Evolutionary conservation across 139 green algal species (phyloP).

Genomic region (Haematococcus lacustris): DNA sequence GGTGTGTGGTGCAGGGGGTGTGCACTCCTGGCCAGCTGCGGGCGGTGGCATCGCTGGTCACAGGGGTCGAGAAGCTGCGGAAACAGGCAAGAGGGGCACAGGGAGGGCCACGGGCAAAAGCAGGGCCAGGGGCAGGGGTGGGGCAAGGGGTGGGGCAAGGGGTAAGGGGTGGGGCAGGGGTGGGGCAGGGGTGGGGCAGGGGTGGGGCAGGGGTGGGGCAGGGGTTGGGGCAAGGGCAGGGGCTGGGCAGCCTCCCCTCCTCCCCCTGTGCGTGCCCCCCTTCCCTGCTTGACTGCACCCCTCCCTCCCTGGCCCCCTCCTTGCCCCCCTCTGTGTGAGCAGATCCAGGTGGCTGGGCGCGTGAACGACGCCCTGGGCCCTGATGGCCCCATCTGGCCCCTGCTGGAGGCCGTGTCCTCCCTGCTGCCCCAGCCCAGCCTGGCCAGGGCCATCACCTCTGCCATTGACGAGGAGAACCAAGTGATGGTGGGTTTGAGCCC

Average conservation of each 20-base stretch:
- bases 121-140: neutral
- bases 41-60: constrained; percentile 6
- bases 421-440: constrained; percentile 11
- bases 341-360: constrained; percentile 25
- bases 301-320: neutral
- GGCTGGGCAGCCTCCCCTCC: neutral
- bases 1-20: neutral
- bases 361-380: constrained; percentile 12
- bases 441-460: neutral
- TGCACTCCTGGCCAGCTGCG: constrained; percentile 14
- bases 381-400: constrained; percentile 13
- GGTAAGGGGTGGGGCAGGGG: neutral
- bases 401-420: constrained; percentile 17
- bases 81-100: constrained; percentile 8
- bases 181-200: neutral
- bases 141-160: neutral
- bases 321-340: neutral
- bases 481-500: constrained; percentile 2
- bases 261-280: neutral
- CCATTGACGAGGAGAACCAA: constrained; percentile 27
- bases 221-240: neutral
- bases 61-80: constrained; percentile 22
- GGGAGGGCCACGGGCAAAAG: neutral
- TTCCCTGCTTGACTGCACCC: neutral
- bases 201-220: neutral